Evolutionary conservation across 148 eudicot species (phyloP), one percentile per base, ranked within the genome.

Genomic region (Diospyros kaki): DNA sequence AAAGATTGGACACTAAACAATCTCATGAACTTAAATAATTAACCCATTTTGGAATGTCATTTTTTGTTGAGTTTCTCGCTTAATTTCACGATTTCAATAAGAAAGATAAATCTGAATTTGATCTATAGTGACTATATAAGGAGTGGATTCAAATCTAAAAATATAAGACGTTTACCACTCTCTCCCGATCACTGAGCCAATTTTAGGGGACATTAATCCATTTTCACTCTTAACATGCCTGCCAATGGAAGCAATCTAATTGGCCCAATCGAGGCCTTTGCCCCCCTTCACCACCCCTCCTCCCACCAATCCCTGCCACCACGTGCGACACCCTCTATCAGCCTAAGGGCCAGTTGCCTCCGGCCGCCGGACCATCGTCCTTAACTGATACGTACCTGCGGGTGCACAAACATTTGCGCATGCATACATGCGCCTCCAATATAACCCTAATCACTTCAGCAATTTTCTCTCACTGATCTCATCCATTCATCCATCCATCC

Each of bases 251-350:
- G 81, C 68, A 61, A 73, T 50, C 42, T 43, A 12, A 48, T 73
- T 73, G 73, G 71, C 14, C 74, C 74, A 14, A 60, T 70, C 82
- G 79, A 80, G 75, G 78, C 66, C 60, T 74, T 74, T 79, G 78
- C 77, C 78, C 18, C 80, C 71, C 64, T 1, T 40, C 5, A 0
- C 58, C 58, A 17, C 68, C 46, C 6, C 59, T 45, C 14, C 28
- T 28, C 10, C n/a, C 56, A 42, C 78, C 82, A 74, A 74, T 79
- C 58, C 14, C 1, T 13, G 13, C 58, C 64, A 45, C 71, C 72
- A 71, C 67, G 75, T 64, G 66, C n/a, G 17, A 72, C 44, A 67
- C 48, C 82, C 43, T 4, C 53, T 40, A 71, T 75, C 58, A 75
- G 82, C 75, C 82, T 64, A 58, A 75, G 75, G 75, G 42, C 40